A percentile compares a stretch with the other conserved stretches of the same genome.
phyloP scores from a whole-genome alignment of 1,284 basidiomycete genomes.

The Ganoderma leucocontextum region DNA sequence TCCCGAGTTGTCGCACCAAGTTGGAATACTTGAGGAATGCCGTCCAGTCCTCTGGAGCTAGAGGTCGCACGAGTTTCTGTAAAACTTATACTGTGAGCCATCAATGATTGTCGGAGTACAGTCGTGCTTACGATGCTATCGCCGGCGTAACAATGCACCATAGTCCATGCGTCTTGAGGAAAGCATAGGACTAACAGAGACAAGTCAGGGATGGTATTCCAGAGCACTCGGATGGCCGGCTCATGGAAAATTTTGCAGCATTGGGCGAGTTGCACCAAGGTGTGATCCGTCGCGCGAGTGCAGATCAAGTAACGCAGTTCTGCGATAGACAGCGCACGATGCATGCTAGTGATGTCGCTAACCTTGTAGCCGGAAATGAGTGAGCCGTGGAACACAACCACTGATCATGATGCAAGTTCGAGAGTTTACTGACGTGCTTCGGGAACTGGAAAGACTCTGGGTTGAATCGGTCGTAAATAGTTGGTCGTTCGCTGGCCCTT shows the following conservation, averaged over 20 bases:
- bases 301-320: constrained; percentile 2
- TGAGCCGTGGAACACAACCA: background rate
- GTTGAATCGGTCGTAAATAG: background rate
- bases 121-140: background rate
- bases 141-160: background rate
- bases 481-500: background rate
- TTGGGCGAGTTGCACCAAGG: constrained; percentile 2
- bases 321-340: background rate
- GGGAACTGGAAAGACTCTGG: background rate
- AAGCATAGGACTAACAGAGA: background rate
- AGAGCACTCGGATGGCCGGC: background rate
- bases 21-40: constrained; percentile 5
- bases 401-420: background rate
- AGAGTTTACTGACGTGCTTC: background rate
- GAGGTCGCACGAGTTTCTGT: background rate
- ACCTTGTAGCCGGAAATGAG: background rate
- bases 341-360: background rate
- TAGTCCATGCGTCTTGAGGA: background rate
- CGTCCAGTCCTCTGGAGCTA: background rate
- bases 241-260: constrained; percentile 9
- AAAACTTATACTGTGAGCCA: background rate
- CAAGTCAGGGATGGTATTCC: background rate
- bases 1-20: constrained; percentile 2
- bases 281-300: background rate
- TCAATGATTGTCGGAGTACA: background rate